Evolutionary conservation across 2,329 filamentous ascomycete species (phyloP).

Genomic region (Pyrenophora tritici-repentis): DNA sequence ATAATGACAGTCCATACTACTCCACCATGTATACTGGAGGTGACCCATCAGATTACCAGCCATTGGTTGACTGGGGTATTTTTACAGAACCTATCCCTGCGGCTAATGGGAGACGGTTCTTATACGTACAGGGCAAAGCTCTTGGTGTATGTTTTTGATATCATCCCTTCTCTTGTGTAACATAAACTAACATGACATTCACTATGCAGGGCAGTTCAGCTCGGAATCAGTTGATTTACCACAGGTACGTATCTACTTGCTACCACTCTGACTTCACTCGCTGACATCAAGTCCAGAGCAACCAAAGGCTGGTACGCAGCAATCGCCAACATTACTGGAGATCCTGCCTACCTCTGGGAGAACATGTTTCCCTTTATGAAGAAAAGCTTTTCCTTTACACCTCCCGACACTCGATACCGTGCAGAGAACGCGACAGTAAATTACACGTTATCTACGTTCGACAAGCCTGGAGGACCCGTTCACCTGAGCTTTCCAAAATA

Average conservation of each 20-base stretch:
- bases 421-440: slow-evolving; percentile 9
- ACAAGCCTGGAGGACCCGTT: slow-evolving; percentile 10
- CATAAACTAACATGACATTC: background rate
- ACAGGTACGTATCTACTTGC: slow-evolving; percentile 9
- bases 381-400: slow-evolving; percentile 35
- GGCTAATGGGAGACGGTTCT: slow-evolving; percentile 16
- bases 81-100: slow-evolving; percentile 27
- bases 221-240: slow-evolving; percentile 31
- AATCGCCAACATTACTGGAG: slow-evolving; percentile 27
- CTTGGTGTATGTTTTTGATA: slow-evolving; percentile 20
- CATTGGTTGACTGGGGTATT: slow-evolving; percentile 36
- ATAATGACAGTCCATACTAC: slow-evolving; percentile 13
- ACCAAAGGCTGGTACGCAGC: slow-evolving; percentile 15
- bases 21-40: slow-evolving; percentile 17
- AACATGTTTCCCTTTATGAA: slow-evolving; percentile 33
- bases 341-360: slow-evolving; percentile 31
- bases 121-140: slow-evolving; percentile 34
- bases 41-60: slow-evolving; percentile 26
- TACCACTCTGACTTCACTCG: no score
- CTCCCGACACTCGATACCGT: slow-evolving; percentile 20
- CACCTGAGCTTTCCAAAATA: slow-evolving; percentile 17
- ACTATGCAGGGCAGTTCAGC: slow-evolving; percentile 23
- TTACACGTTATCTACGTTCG: slow-evolving; percentile 10
- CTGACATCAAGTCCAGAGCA: slow-evolving; percentile 1
- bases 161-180: background rate